Evolutionary conservation across 768 basidiomycete genomes (phyloP), one percentile per base, ranked within the genome.

Genomic region (Termitomyces sp.): DNA sequence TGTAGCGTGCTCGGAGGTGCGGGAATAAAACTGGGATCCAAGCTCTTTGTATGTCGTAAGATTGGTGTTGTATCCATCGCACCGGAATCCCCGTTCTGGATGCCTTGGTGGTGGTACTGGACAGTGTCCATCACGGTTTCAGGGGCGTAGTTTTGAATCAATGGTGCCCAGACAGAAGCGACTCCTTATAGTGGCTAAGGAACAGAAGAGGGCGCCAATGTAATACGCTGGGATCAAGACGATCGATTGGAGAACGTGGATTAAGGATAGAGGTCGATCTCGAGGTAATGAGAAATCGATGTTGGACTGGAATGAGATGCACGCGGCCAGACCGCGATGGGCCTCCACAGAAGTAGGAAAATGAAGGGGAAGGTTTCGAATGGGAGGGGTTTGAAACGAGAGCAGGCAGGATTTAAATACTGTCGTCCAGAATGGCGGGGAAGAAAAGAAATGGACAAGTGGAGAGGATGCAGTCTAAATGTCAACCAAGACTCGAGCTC

Each of bases 21-120:
- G 38, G 65, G 63, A 36, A 71, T 58, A 52, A 72, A 71, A 45
- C 57, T 62, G 56, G 70, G 60, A 49, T 71, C 60, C 62, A 68
- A 49, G 51, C 73, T 70, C 56, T 72, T 65, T 37, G 65, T 68
- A 56, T 64, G 69, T 49, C 69, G 70, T 42, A 67, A 47, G 55
- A 73, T 71, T 53, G 73, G 73, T 43, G 72, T 68, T 38, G 74
- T 75, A 65, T 76, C 77, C 76, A 80, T 77, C 62, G 72, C 63
- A 43, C 64, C 67, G 49, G 68, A 64, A 53, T 68, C 70, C 62
- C 60, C 64, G 59, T 67, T 60, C 59, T 70, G 70, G 50, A 70
- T 58, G 57, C 71, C 70, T 71, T 71, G 73, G 66, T 73, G 73
- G 64, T 73, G 73, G 67, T 74, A 77, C 50, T 70, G 70, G 60